Evolutionary conservation across 805 yeast species (phyloP).

Genomic region (Candida saitoana): DNA sequence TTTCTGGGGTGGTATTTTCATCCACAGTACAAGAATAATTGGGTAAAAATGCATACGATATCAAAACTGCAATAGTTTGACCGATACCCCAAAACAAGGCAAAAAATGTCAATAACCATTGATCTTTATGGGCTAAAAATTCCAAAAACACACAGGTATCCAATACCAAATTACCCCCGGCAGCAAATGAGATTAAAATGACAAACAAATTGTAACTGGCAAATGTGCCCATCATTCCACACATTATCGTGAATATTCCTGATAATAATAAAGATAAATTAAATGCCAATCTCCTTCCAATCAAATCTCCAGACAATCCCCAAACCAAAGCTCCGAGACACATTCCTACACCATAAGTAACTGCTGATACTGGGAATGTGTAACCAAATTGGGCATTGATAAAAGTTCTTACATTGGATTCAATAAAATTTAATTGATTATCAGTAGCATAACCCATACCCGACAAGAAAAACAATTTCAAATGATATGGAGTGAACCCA

Average conservation of each 20-base stretch:
- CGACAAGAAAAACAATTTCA: slow-evolving; percentile 45
- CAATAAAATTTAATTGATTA: slow-evolving; percentile 47
- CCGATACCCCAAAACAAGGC: slow-evolving; percentile 64
- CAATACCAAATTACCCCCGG: slow-evolving; percentile 28
- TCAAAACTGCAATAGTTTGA: slow-evolving; percentile 47
- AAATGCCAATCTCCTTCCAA: slow-evolving; percentile 52
- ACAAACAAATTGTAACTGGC: slow-evolving; percentile 23
- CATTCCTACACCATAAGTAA: slow-evolving; percentile 38
- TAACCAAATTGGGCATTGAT: slow-evolving; percentile 47
- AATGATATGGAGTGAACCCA: slow-evolving; percentile 52
- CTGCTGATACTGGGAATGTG: slow-evolving; percentile 42
- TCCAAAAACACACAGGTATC: slow-evolving; percentile 27
- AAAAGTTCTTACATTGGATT: slow-evolving; percentile 42
- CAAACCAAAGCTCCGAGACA: slow-evolving; percentile 50
- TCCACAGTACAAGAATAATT: slow-evolving; percentile 36
- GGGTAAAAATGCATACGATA: slow-evolving; percentile 55
- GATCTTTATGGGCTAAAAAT: slow-evolving; percentile 22
- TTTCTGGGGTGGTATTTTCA: slow-evolving; percentile 12
- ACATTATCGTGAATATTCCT: slow-evolving; percentile 20
- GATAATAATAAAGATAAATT: slow-evolving; percentile 23
- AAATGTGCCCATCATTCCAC: slow-evolving; percentile 24
- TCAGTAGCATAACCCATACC: slow-evolving; percentile 58
- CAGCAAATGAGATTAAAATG: slow-evolving; percentile 18
- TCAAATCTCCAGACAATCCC: slow-evolving; percentile 54
- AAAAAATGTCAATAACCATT: slow-evolving; percentile 25